Evolutionary conservation across 2,329 filamentous ascomycete species (phyloP).

Genomic region (Oidium heveae): DNA sequence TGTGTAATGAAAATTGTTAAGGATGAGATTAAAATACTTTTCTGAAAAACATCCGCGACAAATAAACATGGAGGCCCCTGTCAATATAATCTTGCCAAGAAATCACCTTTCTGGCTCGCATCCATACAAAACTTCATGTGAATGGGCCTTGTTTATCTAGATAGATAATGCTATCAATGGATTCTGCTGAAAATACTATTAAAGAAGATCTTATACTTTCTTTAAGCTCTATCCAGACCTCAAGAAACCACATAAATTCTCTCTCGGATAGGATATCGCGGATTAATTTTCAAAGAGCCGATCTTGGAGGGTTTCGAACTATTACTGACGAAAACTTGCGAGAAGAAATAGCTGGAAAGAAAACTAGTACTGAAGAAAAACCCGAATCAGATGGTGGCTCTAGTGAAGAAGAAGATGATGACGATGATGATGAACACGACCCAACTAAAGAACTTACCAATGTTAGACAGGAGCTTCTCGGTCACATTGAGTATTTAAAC

Average conservation of each 20-base stretch:
- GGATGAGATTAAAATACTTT: no score
- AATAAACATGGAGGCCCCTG: no score
- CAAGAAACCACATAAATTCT: slow-evolving; percentile 27
- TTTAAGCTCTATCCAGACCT: slow-evolving; percentile 34
- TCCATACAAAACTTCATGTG: no score
- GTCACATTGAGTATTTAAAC: slow-evolving; percentile 27
- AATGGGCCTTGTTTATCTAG: no score
- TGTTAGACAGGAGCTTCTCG: slow-evolving; percentile 31
- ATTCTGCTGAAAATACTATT: slow-evolving; percentile 14
- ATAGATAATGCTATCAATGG: background rate
- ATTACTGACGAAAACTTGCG: slow-evolving; percentile 50
- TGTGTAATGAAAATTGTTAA: no score
- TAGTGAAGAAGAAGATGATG: slow-evolving; percentile 19
- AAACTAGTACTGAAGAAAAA: slow-evolving; percentile 16
- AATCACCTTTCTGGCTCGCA: no score
- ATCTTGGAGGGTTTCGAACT: slow-evolving; percentile 60
- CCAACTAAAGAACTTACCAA: slow-evolving; percentile 14
- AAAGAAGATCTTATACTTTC: slow-evolving; percentile 24
- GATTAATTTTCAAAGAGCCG: slow-evolving; percentile 29
- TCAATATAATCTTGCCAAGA: no score
- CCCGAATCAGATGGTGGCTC: slow-evolving; percentile 20
- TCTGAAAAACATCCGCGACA: no score
- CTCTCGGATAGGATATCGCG: slow-evolving; percentile 56
- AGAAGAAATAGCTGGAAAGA: slow-evolving; percentile 32
- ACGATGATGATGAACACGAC: slow-evolving; percentile 8